Evolutionary conservation across 441 rosid genomes (phyloP), one percentile per base, ranked within the genome.

Genomic region (Erodium texanum): DNA sequence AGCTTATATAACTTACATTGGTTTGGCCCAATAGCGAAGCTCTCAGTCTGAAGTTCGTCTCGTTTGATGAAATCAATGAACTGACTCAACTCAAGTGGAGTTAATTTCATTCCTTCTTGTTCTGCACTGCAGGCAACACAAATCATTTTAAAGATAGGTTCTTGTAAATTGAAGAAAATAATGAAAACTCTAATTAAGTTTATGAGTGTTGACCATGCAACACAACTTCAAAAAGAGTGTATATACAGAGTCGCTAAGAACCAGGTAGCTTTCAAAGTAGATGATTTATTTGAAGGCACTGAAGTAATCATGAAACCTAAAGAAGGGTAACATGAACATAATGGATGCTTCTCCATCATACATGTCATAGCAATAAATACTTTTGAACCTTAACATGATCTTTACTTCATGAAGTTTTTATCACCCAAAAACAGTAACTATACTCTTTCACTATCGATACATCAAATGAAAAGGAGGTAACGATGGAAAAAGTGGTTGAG

Each of bases 11-110:
- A 66, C 76, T 77, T 81, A 88, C 98, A 93, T 62, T 87, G 84
- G 68, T 86, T 87, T 62, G 78, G 72, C 71, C 94, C 96, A 69
- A 90, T 82, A 70, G 79, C 73, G 76, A 93, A 89, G 75, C 75
- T 83, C 68, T 83, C 91, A 0, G 80, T 83, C 56, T 87, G 87
- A 71, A 86, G 85, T 64, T 84, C 86, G 82, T 82, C 84, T 24
- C 85, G 74, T 76, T 81, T 87, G 79, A 90, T 70, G 78, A 85
- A 93, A 72, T 82, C 90, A 24, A 84, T 66, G 69, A 93, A 90
- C 43, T 82, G 82, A 70, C 78, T 78, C 64, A 89, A 56, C 56
- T 80, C 89, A 68, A 82, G 71, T 3, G 98, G 92, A 82, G 70
- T 80, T 1, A 82, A 70, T 54, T 85, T 82, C 18, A 85, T 81